Evolutionary conservation across 164 flowering plant species (phyloP).

Genomic region (Annona cherimola): DNA sequence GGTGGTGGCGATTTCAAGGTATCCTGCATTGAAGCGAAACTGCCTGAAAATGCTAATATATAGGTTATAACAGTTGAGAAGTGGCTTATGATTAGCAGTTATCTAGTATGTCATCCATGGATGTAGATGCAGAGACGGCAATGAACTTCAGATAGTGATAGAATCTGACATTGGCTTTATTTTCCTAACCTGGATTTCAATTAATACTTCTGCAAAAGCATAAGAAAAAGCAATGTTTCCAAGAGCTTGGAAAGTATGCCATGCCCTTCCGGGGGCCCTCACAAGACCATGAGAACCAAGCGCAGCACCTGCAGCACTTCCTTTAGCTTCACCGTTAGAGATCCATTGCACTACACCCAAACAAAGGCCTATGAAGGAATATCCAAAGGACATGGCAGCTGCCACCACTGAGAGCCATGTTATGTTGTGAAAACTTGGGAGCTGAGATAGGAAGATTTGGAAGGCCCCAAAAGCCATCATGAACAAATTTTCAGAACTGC

Average conservation of each 20-base stretch:
- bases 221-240: constrained; percentile 49
- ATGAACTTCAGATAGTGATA: not conserved
- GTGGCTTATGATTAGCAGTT: too few relatives aligned
- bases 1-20: constrained; percentile 22
- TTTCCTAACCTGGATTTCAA: constrained; percentile 38
- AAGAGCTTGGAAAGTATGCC: constrained; percentile 33
- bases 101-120: too few relatives aligned
- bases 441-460: constrained; percentile 34
- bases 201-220: constrained; percentile 23
- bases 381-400: constrained; percentile 26
- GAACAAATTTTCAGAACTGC: constrained; percentile 19
- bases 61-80: too few relatives aligned
- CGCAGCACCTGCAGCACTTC: constrained; percentile 18
- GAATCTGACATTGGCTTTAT: not conserved
- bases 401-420: constrained; percentile 32
- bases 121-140: too few relatives aligned
- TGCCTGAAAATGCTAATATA: too few relatives aligned
- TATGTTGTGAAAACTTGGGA: constrained; percentile 38
- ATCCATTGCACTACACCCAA: constrained; percentile 18
- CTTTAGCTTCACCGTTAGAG: constrained; percentile 20
- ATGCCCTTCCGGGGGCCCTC: constrained; percentile 17
- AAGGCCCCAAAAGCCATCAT: constrained; percentile 30
- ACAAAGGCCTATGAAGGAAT: constrained; percentile 24
- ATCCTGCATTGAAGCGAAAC: constrained; percentile 6
- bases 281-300: constrained; percentile 9